Evolutionary conservation across 352 stramenopile species (phyloP).

Genomic region (Phytophthora vignae): DNA sequence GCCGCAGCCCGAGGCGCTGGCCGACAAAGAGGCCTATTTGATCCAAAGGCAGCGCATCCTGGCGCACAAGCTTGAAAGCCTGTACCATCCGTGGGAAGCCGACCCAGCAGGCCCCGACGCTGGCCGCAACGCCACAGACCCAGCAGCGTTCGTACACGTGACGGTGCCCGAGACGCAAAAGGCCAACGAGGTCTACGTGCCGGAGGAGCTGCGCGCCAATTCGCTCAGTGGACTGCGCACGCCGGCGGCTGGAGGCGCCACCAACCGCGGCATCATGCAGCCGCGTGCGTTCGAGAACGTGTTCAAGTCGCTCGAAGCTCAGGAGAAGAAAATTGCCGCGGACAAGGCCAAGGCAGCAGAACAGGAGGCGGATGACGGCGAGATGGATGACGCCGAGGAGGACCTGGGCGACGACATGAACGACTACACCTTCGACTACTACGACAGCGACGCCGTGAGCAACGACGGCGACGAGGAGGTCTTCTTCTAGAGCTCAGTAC

Average conservation of each 20-base stretch:
- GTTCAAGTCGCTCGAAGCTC: slow-evolving; percentile 73
- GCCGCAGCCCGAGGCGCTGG: slow-evolving; percentile 65
- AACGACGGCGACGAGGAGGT: slow-evolving; percentile 79
- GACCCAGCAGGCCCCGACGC: slow-evolving; percentile 36
- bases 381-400: slow-evolving; percentile 72
- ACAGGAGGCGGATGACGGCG: slow-evolving; percentile 56
- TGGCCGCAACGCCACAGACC: slow-evolving; percentile 37
- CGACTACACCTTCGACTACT: slow-evolving; percentile 87
- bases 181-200: slow-evolving; percentile 67
- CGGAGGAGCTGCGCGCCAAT: slow-evolving; percentile 66
- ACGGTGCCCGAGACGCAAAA: slow-evolving; percentile 67
- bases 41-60: slow-evolving; percentile 75
- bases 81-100: slow-evolving; percentile 71
- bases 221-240: slow-evolving; percentile 57
- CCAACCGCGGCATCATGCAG: slow-evolving; percentile 61
- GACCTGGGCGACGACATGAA: slow-evolving; percentile 82
- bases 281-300: slow-evolving; percentile 73
- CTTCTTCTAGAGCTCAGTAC: slow-evolving; percentile 57
- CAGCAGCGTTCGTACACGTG: slow-evolving; percentile 66
- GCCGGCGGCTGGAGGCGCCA: slow-evolving; percentile 10
- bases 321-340: slow-evolving; percentile 61
- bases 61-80: slow-evolving; percentile 70
- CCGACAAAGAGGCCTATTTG: slow-evolving; percentile 67
- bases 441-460: slow-evolving; percentile 76
- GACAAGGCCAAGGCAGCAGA: slow-evolving; percentile 58